phyloP scores from a whole-genome alignment of 1,139 yeast species.

The Suhomyces yuchorum region DNA sequence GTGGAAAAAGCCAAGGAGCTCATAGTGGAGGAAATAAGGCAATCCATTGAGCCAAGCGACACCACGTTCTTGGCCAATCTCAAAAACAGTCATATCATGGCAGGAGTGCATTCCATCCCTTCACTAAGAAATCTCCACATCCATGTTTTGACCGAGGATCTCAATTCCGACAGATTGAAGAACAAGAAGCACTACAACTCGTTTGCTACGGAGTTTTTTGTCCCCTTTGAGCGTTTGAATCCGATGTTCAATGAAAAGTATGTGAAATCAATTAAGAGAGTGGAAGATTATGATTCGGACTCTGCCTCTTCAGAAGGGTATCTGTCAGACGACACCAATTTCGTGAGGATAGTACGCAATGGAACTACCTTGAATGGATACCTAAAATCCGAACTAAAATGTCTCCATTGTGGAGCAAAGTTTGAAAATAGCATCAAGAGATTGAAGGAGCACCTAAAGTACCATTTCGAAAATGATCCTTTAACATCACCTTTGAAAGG shows the following conservation, averaged over 20 bases:
- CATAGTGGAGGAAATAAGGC: conserved; percentile 38
- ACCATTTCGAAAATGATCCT: conserved; percentile 35
- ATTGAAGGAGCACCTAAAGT: conserved; percentile 51
- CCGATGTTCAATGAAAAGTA: conserved; percentile 17
- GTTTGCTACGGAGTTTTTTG: conserved; percentile 66
- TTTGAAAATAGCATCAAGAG: conserved; percentile 50
- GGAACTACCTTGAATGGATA: conserved; percentile 24
- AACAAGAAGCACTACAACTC: conserved; percentile 71
- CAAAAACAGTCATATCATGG: conserved; percentile 43
- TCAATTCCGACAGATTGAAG: conserved; percentile 56
- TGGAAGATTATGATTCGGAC: conserved; percentile 25
- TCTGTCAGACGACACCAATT: conserved; percentile 13
- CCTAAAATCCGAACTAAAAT: conserved; percentile 45
- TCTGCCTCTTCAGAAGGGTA: conserved; percentile 18
- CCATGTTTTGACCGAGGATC: conserved; percentile 71
- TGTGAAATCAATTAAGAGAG: conserved; percentile 3
- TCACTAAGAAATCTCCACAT: conserved; percentile 70
- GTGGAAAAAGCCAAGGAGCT: conserved; percentile 46
- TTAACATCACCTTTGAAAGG: background rate
- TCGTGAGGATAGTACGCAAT: conserved; percentile 14
- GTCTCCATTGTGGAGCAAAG: conserved; percentile 50
- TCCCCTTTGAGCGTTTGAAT: conserved; percentile 47
- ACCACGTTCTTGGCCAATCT: conserved; percentile 22
- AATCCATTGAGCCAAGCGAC: conserved; percentile 11
- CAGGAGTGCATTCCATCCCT: conserved; percentile 74